Evolutionary conservation across 257 asterid species (phyloP), one percentile per base, ranked within the genome.

Genomic region (Ballota nigra): DNA sequence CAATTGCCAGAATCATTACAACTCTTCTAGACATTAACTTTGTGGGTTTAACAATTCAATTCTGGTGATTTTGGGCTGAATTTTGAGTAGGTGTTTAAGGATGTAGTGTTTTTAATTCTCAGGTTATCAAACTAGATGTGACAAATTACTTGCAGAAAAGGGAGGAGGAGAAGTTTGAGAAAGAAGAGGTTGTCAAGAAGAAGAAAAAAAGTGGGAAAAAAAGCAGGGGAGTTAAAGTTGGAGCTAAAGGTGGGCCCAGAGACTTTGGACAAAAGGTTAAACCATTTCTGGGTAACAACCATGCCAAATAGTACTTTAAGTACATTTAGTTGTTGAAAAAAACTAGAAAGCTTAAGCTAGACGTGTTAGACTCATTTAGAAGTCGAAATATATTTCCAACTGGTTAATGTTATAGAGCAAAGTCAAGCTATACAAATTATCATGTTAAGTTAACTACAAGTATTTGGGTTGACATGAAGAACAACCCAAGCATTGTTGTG

Each of bases 141-240:
- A 86, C 97, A 36, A 97, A 94, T 68, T 94, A 82, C 90, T 72
- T 94, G 89, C 86, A 74, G 83, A 93, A 89, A 51, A 91, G 96
- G 83, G 97, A 94, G 70, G 75, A 80, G 3, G 96, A 94, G 34
- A 88, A 83, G 52, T 85, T 89, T 59, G 95, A 81, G 83, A 91
- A 91, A 75, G 96, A 91, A 63, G 98, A 94, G 68, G 83, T 88
- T 5, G 84, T 85, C 12, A 82, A 80, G 75, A 83, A 72, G 84
- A 86, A 88, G 85, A 87, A 88, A 87, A 90, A 78, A 51, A 58
- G 80, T 19, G 77, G 87, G 0, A 86, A 86, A 66, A 86, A 74
- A 38, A 87, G 88, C n/a, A 87, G 73, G 49, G 63, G 19, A 0
- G 19, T 81, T 5, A 74, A 76, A 64, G 83, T 81, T 0, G 78